Percentiles rank a stretch among this genome's conserved stretches.
Conservation (phyloP, 345 rosid genomes). For the Brassica cretica region DNA sequence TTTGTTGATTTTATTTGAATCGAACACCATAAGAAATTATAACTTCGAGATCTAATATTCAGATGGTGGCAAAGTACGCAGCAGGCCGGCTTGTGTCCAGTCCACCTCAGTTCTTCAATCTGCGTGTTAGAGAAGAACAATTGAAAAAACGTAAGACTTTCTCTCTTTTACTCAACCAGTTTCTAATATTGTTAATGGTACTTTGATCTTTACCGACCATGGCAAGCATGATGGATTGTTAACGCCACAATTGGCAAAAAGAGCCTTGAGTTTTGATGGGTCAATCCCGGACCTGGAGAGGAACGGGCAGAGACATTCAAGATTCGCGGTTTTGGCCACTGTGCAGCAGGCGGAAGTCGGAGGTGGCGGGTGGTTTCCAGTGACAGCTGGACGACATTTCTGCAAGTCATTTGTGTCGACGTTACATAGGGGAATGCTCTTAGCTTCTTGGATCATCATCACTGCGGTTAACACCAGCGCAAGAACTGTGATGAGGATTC, state of each 20-base stretch:
- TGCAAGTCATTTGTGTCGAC: constrained; percentile 38
- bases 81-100: neutral
- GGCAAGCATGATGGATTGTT: neutral
- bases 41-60: neutral
- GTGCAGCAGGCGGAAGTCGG: constrained; percentile 49
- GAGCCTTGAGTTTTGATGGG: constrained; percentile 43
- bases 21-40: neutral
- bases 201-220: neutral
- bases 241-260: constrained; percentile 44
- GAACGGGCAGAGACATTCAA: constrained; percentile 46
- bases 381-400: constrained; percentile 48
- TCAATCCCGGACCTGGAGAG: constrained; percentile 27
- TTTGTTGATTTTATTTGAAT: neutral
- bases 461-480: constrained; percentile 16
- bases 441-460: constrained; percentile 24
- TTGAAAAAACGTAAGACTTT: neutral
- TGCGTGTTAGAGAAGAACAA: constrained; percentile 18
- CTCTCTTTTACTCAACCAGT: neutral
- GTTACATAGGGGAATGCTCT: constrained; percentile 37
- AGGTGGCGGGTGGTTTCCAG: constrained; percentile 42
- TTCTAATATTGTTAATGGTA: neutral
- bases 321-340: constrained; percentile 36
- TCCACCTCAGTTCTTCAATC: constrained; percentile 20
- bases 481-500: constrained; percentile 23
- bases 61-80: neutral